phyloP scores from a whole-genome alignment of 2,329 filamentous ascomycete species.

The Clonostachys sp. region DNA sequence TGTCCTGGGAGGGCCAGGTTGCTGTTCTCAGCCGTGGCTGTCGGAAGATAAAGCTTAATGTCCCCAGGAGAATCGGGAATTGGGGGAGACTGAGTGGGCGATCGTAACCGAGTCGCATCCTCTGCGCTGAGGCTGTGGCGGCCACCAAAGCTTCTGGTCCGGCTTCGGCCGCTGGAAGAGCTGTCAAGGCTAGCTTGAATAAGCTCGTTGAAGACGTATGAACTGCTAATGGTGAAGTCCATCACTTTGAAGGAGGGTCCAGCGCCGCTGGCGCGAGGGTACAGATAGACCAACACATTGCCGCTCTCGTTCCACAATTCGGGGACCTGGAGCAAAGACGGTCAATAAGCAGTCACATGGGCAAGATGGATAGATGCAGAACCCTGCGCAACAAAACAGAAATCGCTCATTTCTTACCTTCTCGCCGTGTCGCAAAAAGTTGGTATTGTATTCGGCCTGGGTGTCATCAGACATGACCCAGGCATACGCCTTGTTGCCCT shows the following conservation, averaged over 20 bases:
- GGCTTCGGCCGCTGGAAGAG: conserved; percentile 19
- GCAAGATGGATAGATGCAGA: background rate
- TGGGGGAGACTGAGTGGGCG: conserved; percentile 30
- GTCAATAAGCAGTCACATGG: too few species aligned
- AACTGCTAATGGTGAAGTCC: conserved; percentile 47
- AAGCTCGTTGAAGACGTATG: conserved; percentile 48
- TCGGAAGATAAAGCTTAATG: conserved; percentile 49
- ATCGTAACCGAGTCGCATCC: conserved; percentile 37
- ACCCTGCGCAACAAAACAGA: background rate
- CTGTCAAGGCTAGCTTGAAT: conserved; percentile 38
- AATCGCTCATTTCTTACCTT: conserved; percentile 32
- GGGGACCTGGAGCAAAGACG: conserved; percentile 40
- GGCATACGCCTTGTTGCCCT: conserved; percentile 22
- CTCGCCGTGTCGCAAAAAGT: conserved; percentile 46
- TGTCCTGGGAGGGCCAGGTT: conserved; percentile 25
- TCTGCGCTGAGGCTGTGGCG: conserved; percentile 41
- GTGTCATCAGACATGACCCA: conserved; percentile 53
- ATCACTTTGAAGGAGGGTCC: conserved; percentile 59
- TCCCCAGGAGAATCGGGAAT: conserved; percentile 31
- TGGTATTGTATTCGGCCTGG: conserved; percentile 51
- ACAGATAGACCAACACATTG: conserved; percentile 53
- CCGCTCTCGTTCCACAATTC: conserved; percentile 62
- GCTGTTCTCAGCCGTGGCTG: conserved; percentile 26
- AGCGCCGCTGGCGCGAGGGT: conserved; percentile 40
- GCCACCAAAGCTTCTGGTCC: conserved; percentile 40